Percentiles rank a stretch among this genome's conserved stretches.
Evolutionary conservation across 305 asterid species (phyloP).

Genomic region (Ajuga reptans): DNA sequence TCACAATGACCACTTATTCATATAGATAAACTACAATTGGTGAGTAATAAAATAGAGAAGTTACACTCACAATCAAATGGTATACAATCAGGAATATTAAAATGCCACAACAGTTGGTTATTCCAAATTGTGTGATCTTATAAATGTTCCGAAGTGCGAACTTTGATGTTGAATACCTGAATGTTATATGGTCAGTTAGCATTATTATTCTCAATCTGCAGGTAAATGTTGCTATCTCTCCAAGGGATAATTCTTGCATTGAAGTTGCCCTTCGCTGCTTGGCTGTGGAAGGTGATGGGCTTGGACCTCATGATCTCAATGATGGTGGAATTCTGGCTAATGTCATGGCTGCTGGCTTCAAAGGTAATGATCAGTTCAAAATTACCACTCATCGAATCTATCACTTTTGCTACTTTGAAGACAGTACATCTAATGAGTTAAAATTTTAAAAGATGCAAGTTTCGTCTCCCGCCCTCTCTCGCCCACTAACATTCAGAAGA

Average conservation of each 20-base stretch:
- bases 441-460: no score
- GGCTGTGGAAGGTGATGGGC: conserved; percentile 85
- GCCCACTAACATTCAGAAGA: no score
- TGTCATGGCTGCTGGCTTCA: conserved; percentile 82
- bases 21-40: neutral
- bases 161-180: neutral
- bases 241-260: conserved; percentile 55
- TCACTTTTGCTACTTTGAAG: no score
- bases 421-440: no score
- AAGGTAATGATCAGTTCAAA: conserved; percentile 45
- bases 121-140: neutral
- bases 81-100: neutral
- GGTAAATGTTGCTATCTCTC: conserved; percentile 64
- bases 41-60: neutral
- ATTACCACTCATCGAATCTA: neutral
- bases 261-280: conserved; percentile 80
- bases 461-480: no score
- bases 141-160: neutral
- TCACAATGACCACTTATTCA: neutral
- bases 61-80: neutral
- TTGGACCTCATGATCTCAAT: conserved; percentile 64
- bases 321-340: conserved; percentile 89
- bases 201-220: conserved; percentile 30
- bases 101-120: neutral
- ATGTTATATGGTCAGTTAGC: neutral